A percentile compares a stretch with the other conserved stretches of the same genome.
These are phyloP conservation scores for Scedosporium aurantiacum DNA, from an alignment of 2,329 filamentous ascomycete genomes.

Conservation along the genomic window DNA sequence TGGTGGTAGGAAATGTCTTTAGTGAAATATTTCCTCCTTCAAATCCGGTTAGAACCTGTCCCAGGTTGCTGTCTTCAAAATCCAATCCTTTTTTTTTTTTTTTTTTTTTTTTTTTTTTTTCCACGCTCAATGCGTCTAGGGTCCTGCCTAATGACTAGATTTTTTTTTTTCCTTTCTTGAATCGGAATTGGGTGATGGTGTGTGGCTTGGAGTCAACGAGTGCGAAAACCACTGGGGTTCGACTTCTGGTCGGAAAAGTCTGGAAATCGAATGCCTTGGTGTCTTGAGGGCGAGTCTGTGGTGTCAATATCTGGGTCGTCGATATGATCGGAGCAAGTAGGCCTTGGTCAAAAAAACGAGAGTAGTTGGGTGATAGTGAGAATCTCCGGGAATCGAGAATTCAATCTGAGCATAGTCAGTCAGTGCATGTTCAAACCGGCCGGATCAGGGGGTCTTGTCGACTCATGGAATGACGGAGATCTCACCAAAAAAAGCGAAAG, in stretches of 20 bases:
- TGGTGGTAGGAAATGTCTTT: no score
- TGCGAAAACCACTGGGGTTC: no score
- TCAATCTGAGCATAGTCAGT: background rate
- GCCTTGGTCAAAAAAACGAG: background rate
- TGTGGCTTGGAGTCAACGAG: no score
- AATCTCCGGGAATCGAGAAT: background rate
- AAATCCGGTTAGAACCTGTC: no score
- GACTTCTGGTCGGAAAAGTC: no score
- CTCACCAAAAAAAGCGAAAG: constrained; percentile 4
- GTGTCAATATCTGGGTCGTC: background rate
- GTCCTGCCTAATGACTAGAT: background rate
- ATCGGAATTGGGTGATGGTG: no score
- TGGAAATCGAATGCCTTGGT: no score
- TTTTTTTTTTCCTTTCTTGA: no score
- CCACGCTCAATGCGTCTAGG: background rate
- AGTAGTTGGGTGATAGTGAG: background rate
- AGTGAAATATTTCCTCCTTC: no score
- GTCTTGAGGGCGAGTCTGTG: background rate
- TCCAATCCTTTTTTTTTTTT: no score
- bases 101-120: no score
- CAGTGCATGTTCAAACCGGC: background rate
- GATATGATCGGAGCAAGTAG: background rate
- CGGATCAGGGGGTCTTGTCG: background rate
- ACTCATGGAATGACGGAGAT: background rate
- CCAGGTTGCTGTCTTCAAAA: no score